Conservation (phyloP, 139 green algal species). For the Nannochloris sp. region DNA sequence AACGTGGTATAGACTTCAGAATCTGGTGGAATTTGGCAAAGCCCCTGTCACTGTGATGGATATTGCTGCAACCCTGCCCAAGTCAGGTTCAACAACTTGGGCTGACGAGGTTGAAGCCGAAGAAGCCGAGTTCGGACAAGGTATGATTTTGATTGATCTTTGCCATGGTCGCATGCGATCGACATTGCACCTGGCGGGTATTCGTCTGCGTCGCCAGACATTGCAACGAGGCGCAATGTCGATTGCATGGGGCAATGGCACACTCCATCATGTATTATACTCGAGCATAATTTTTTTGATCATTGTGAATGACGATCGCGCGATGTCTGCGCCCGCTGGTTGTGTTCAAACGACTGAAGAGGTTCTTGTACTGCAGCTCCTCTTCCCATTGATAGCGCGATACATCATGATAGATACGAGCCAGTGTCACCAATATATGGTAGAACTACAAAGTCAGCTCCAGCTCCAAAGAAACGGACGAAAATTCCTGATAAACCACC, state of each 20-base stretch:
- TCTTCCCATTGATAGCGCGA: background rate
- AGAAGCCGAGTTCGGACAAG: conserved; percentile 18
- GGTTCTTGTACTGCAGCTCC: conserved; percentile 8
- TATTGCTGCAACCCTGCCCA: background rate
- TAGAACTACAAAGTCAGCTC: background rate
- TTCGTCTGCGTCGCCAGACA: too few relatives aligned
- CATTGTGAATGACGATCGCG: too few relatives aligned
- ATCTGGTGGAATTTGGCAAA: too few relatives aligned
- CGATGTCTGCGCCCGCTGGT: background rate
- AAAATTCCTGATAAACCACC: conserved; percentile 29
- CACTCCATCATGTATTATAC: too few relatives aligned
- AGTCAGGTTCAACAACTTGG: conserved; percentile 14
- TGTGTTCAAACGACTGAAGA: background rate
- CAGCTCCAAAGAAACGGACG: background rate
- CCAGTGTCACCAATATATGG: conserved; percentile 1
- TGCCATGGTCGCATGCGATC: too few relatives aligned
- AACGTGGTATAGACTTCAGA: too few relatives aligned
- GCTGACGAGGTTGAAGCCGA: conserved; percentile 34
- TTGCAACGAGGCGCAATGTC: too few relatives aligned
- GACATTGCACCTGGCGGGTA: too few relatives aligned
- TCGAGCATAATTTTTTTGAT: too few relatives aligned
- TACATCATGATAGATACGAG: background rate
- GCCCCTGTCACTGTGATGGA: background rate
- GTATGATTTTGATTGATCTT: background rate
- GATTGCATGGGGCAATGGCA: too few relatives aligned